Conservation (phyloP, 2,329 filamentous ascomycete species). For the Cercospora berteroae region DNA sequence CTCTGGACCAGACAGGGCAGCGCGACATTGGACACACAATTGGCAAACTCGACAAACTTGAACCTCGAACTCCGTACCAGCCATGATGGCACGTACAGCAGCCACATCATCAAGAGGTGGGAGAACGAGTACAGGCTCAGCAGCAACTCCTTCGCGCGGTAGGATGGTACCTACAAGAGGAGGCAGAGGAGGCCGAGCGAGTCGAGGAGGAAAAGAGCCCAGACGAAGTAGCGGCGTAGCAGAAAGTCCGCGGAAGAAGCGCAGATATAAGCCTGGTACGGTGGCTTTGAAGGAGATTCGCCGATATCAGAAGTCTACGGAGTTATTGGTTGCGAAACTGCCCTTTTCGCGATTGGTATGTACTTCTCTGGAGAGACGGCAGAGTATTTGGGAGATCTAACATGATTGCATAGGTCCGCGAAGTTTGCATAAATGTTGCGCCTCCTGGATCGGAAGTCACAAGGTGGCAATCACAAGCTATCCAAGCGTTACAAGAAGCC, state of each 20-base stretch:
- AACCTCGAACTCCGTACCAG: background rate
- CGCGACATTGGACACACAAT: background rate
- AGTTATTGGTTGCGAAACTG: slow-evolving; percentile 94
- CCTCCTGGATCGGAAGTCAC: slow-evolving; percentile 63
- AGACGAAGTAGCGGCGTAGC: slow-evolving; percentile 18
- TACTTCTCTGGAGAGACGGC: background rate
- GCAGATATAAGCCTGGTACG: slow-evolving; percentile 61
- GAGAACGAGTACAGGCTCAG: slow-evolving; percentile 14
- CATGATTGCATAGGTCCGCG: slow-evolving; percentile 59
- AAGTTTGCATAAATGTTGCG: slow-evolving; percentile 96
- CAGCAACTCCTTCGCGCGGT: slow-evolving; percentile 9
- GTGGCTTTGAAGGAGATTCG: slow-evolving; percentile 98
- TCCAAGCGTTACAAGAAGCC: slow-evolving; percentile 95
- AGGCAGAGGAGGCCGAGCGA: slow-evolving; percentile 29
- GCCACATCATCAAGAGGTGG: slow-evolving; percentile 12
- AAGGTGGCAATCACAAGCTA: slow-evolving; percentile 97
- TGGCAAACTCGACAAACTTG: background rate
- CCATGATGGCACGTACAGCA: slow-evolving; percentile 15
- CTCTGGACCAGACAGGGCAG: background rate
- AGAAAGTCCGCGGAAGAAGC: slow-evolving; percentile 30
- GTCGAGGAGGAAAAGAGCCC: slow-evolving; percentile 27
- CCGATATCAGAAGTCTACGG: slow-evolving; percentile 95
- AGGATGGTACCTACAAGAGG: slow-evolving; percentile 23
- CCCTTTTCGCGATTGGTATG: slow-evolving; percentile 88
- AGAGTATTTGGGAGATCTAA: background rate